These are phyloP conservation scores for Hanseniaspora lachancei DNA, from an alignment of 805 yeast species.

Conservation along the genomic window DNA sequence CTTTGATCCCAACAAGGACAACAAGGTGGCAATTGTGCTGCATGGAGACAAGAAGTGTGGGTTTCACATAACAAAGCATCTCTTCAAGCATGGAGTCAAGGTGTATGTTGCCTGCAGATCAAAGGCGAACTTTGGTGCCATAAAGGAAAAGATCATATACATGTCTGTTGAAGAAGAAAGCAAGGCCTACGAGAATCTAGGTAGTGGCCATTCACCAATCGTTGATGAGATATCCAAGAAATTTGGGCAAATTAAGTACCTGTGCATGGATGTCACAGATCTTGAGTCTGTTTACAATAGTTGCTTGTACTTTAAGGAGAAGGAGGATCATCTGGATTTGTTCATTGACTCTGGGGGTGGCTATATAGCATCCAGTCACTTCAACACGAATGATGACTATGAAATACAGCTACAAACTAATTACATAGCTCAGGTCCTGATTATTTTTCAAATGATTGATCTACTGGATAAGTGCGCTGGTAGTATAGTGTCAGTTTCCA, in stretches of 20 bases:
- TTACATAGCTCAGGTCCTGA: conserved; percentile 59
- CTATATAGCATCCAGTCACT: conserved; percentile 61
- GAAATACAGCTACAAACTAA: conserved; percentile 74
- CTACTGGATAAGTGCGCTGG: conserved; percentile 32
- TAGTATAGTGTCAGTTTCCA: conserved; percentile 49
- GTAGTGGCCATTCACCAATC: conserved; percentile 3
- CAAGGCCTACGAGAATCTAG: conserved; percentile 13
- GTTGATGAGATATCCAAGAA: conserved; percentile 16
- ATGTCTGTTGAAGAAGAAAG: conserved; percentile 27
- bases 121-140: conserved; percentile 28
- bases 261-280: conserved; percentile 45
- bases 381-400: conserved; percentile 51
- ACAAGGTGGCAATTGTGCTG: conserved; percentile 59
- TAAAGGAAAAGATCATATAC: conserved; percentile 40
- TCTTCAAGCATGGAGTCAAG: conserved; percentile 64
- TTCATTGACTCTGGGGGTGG: conserved; percentile 64
- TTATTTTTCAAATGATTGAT: conserved; percentile 49
- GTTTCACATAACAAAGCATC: conserved; percentile 58
- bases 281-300: conserved; percentile 38
- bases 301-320: conserved; percentile 31
- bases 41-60: conserved; percentile 81
- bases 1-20: conserved; percentile 38
- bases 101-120: conserved; percentile 68
- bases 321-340: conserved; percentile 43
- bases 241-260: conserved; percentile 39